phyloP scores from a whole-genome alignment of 176 grass and related monocot species.

The Panicum miliaceum region DNA sequence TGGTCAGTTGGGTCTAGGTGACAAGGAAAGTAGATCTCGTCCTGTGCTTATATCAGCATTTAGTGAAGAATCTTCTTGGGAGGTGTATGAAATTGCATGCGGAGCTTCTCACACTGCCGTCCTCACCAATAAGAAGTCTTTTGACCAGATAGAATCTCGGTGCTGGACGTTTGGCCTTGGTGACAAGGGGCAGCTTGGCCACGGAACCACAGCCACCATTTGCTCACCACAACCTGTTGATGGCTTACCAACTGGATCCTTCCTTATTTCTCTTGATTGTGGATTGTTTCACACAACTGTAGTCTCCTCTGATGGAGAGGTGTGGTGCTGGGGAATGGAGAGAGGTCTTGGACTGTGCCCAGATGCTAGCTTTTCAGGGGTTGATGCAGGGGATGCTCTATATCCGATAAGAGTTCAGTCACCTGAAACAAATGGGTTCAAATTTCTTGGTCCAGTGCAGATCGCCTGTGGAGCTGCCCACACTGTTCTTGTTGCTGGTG shows the following conservation, averaged over 20 bases:
- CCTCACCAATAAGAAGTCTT: slow-evolving; percentile 87
- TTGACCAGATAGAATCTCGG: slow-evolving; percentile 72
- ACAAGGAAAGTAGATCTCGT: slow-evolving; percentile 71
- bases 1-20: slow-evolving; percentile 88
- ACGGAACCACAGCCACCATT: slow-evolving; percentile 72
- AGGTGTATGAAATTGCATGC: slow-evolving; percentile 94
- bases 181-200: slow-evolving; percentile 94
- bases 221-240: slow-evolving; percentile 75
- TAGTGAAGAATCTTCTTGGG: slow-evolving; percentile 73
- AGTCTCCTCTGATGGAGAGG: slow-evolving; percentile 83
- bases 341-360: slow-evolving; percentile 92
- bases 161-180: slow-evolving; percentile 95
- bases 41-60: slow-evolving; percentile 72
- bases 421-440: slow-evolving; percentile 76
- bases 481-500: slow-evolving; percentile 91
- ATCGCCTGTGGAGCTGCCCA: slow-evolving; percentile 90
- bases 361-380: slow-evolving; percentile 79
- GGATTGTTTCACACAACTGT: slow-evolving; percentile 93
- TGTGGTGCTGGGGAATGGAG: slow-evolving; percentile 99
- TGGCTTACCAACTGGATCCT: slow-evolving; percentile 66
- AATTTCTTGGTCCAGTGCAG: slow-evolving; percentile 75
- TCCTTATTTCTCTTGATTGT: slow-evolving; percentile 93
- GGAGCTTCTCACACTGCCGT: slow-evolving; percentile 83
- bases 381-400: slow-evolving; percentile 85
- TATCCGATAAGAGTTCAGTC: slow-evolving; percentile 72